Base-by-base conservation (phyloP, 1,284 basidiomycete genomes). In the Malassezia slooffiae region DNA sequence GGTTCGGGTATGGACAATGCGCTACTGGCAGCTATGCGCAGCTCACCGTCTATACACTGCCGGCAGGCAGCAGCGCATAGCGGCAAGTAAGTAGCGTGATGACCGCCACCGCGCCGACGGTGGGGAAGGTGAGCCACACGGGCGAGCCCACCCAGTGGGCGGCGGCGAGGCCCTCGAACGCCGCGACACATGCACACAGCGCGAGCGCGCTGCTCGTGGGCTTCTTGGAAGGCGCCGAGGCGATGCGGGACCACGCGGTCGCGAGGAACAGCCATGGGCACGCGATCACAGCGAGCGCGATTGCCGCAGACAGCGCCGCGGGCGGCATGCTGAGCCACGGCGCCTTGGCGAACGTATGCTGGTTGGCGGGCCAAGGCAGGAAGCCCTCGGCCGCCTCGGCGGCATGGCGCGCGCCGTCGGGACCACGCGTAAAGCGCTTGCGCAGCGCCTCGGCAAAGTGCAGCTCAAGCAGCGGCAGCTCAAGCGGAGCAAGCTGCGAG, bases 301-400 rank as follows among this genome's bases (percentile, higher is more conserved):
- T 19, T 2, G 12, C 28, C 1, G 36, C 27, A 19, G 34, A 38
- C 21, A 43, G 26, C 7, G 15, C 11, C n/a, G 13, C 24, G n/a
- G 46, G 41, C 4, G 46, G 46, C 46, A 48, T 48, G 15, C 31
- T 33, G 21, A 37, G 40, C 46, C 46, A 48, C 19, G 46, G 46
- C 39, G 41, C 46, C 10, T 11, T 23, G 7, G 37, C 41, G 27
- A 48, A 48, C 26, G 41, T 48, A n/a, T 48, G 46, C 9, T 22
- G 11, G 30, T 34, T 21, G 10, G 19, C 15, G 3, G 40, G 46
- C 31, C 22, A 31, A 5, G 40, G 46, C 15, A 13, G 8, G 28
- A 48, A 48, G 4, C 46, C 46, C 5, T 48, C 41, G 13, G 26
- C 27, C 11, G 16, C 21, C 13, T 38, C 46, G 10, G 40, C 41